A percentile compares a stretch with the other conserved stretches of the same genome.
Evolutionary conservation across 1,139 yeast species (phyloP).

Genomic region (Suzukiozyma palmioleophila): DNA sequence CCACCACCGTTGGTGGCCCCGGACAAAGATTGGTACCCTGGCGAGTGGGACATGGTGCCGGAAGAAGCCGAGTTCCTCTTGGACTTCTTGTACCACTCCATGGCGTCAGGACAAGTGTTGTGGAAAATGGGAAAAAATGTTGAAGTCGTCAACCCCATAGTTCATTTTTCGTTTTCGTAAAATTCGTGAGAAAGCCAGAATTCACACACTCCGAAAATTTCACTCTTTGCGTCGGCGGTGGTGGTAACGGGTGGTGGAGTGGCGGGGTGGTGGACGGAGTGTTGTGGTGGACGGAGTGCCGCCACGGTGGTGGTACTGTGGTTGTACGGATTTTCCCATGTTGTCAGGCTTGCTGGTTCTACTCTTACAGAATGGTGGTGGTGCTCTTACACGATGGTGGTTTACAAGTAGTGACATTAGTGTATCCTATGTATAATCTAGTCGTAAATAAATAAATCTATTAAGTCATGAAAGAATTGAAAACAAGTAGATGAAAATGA

Average conservation of each 20-base stretch:
- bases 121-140: neutral
- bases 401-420: too few species aligned
- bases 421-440: neutral
- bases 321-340: too few species aligned
- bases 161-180: slow-evolving; percentile 1
- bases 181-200: neutral
- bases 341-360: too few species aligned
- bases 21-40: slow-evolving; percentile 2
- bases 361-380: too few species aligned
- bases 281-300: too few species aligned
- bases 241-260: too few species aligned
- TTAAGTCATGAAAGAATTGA: slow-evolving; percentile 3
- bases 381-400: too few species aligned
- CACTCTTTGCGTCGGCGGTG: too few species aligned
- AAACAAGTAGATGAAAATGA: neutral
- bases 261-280: too few species aligned
- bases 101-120: slow-evolving; percentile 1
- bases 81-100: slow-evolving; percentile 8
- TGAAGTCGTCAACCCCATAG: neutral
- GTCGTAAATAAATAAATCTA: slow-evolving; percentile 1
- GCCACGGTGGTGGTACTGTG: too few species aligned
- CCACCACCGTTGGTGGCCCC: slow-evolving; percentile 2
- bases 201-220: neutral
- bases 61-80: slow-evolving; percentile 5
- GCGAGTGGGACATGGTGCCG: neutral